phyloP scores from a whole-genome alignment of 352 stramenopile genomes.

The Globisporangium sylvaticum region DNA sequence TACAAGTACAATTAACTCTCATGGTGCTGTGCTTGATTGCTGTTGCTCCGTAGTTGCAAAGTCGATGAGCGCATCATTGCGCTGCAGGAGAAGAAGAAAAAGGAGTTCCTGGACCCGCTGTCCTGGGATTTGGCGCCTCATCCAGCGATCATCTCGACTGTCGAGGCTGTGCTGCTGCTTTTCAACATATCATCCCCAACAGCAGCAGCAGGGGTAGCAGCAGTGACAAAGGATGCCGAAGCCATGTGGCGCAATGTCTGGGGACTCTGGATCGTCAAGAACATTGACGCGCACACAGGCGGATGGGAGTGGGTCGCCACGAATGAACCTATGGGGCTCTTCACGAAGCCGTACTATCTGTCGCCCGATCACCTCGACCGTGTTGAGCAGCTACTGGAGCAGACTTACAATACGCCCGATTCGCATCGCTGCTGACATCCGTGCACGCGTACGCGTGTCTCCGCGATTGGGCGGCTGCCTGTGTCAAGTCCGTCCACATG shows the following conservation, averaged over 20 bases:
- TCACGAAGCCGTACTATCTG: conserved; percentile 69
- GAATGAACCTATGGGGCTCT: conserved; percentile 60
- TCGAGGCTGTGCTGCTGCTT: conserved; percentile 52
- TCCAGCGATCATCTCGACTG: conserved; percentile 35
- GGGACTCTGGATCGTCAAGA: conserved; percentile 74
- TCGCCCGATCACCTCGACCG: conserved; percentile 33
- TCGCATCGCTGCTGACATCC: conserved; percentile 47
- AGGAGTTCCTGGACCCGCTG: conserved; percentile 59
- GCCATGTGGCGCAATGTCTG: conserved; percentile 45
- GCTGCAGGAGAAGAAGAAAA: conserved; percentile 50
- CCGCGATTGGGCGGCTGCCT: conserved; percentile 43
- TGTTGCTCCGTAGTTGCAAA: conserved; percentile 29
- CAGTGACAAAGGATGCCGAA: conserved; percentile 19
- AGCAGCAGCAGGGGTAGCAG: not conserved
- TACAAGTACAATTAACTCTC: not conserved
- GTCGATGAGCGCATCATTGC: conserved; percentile 61
- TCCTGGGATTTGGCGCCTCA: conserved; percentile 55
- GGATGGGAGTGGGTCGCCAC: conserved; percentile 63
- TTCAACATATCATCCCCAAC: conserved; percentile 35
- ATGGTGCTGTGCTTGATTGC: not conserved
- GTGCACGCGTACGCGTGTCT: conserved; percentile 52
- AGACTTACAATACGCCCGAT: conserved; percentile 14
- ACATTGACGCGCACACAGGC: conserved; percentile 58
- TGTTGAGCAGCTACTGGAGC: conserved; percentile 28
- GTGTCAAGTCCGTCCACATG: conserved; percentile 56